Conservation (phyloP, 495 filamentous ascomycete genomes). For the Penicillium samsonianum region DNA sequence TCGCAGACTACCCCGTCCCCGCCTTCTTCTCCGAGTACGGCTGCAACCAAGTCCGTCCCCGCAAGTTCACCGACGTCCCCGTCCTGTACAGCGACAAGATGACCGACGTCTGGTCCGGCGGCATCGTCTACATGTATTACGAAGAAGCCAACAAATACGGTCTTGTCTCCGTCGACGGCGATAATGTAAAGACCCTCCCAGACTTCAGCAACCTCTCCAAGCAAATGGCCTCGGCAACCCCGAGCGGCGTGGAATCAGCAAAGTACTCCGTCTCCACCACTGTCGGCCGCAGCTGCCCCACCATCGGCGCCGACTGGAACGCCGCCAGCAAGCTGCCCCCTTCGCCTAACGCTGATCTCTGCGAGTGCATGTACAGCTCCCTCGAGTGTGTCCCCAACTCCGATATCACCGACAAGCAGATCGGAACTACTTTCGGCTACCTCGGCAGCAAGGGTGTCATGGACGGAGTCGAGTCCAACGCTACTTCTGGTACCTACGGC, state of each 20-base stretch:
- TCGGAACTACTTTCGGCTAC: conserved; percentile 66
- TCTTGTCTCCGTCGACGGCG: conserved; percentile 65
- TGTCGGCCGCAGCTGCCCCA: conserved; percentile 71
- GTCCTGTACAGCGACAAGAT: conserved; percentile 81
- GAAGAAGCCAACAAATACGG: conserved; percentile 90
- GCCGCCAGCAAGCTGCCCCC: conserved; percentile 78
- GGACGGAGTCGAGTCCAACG: conserved; percentile 69
- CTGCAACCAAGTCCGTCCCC: conserved; percentile 77
- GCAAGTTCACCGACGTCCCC: conserved; percentile 80
- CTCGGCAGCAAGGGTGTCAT: conserved; percentile 70
- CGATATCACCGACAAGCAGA: conserved; percentile 54
- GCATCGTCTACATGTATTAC: conserved; percentile 99
- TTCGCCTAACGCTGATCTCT: conserved; percentile 73
- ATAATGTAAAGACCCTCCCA: conserved; percentile 57
- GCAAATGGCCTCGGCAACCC: conserved; percentile 67
- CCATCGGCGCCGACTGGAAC: conserved; percentile 62
- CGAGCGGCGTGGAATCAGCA: conserved; percentile 61
- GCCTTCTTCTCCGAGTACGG: conserved; percentile 99
- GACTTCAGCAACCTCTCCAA: conserved; percentile 77
- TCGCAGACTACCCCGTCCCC: conserved; percentile 83
- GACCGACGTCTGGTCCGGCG: conserved; percentile 85
- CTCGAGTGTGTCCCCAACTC: conserved; percentile 68
- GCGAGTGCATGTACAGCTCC: conserved; percentile 79
- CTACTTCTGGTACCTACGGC: conserved; percentile 73
- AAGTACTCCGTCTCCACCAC: conserved; percentile 72